Evolutionary conservation across 176 grass and related monocot genomes (phyloP), one percentile per base, ranked within the genome.

Genomic region (Raddia distichophylla): DNA sequence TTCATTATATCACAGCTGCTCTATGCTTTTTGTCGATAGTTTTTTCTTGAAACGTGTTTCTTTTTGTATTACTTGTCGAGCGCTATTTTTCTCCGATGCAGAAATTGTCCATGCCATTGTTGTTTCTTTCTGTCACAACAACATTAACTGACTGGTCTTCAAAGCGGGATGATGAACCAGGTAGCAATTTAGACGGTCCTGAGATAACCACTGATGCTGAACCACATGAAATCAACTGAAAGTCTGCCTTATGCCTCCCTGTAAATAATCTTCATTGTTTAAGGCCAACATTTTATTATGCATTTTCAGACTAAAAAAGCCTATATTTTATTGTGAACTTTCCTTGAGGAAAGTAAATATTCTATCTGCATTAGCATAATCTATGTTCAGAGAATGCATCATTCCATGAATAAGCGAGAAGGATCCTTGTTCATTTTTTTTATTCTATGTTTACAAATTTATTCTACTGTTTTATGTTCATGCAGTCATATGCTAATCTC

Each of bases 71-170:
- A n/a, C 13, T 78, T 71, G 1, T 48, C n/a, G 27, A 64, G 52
- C 17, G 54, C 59, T 18, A 44, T 82, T 86, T 65, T 90, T 47
- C 44, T 66, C 71, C 37, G 76, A 76, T 88, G 72, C 93, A 99
- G 96, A 99, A 88, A 80, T 77, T 99, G 73, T 99, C 96, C 32
- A 92, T 66, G 64, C 96, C 91, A 75, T 80, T 99, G 62, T 70
- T 99, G 74, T 87, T 95, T 79, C 78, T 99, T 17, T 99, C 93
- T 56, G 83, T 95, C 48, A 87, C 86, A 67, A 87, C 92, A 72
- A 82, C 93, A 67, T 74, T 99, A 72, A 67, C 84, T 77, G 93
- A 91, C 59, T 58, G 62, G 12, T 89, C 57, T 84, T 91, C 82
- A 76, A 90, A 86, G 78, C 54, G 40, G 32, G 80, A 79, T 77